These are phyloP conservation scores for Microglena sp. DNA, from an alignment of 139 green algal species.

Conservation along the genomic window DNA sequence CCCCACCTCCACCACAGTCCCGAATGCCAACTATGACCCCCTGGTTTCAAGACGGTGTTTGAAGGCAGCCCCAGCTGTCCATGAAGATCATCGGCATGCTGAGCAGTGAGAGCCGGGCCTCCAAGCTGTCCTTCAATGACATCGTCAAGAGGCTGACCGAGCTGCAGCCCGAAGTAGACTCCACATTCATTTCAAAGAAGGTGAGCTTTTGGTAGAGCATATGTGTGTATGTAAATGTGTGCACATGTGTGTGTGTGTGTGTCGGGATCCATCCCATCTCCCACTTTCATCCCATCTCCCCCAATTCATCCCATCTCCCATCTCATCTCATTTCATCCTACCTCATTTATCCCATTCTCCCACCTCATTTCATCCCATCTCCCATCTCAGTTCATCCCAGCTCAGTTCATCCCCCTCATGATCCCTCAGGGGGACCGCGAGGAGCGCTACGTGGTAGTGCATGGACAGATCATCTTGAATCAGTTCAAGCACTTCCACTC, in stretches of 20 bases:
- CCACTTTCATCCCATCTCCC: too few relatives aligned
- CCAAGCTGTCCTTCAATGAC: slow-evolving; percentile 69
- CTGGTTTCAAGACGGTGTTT: too few relatives aligned
- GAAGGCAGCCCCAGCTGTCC: slow-evolving; percentile 63
- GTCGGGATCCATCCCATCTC: too few relatives aligned
- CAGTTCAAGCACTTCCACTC: too few relatives aligned
- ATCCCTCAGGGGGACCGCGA: slow-evolving; percentile 56
- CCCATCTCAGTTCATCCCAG: too few relatives aligned
- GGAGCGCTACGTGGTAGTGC: slow-evolving; percentile 82
- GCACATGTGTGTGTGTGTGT: too few relatives aligned
- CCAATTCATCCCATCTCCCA: too few relatives aligned
- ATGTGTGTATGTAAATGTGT: too few relatives aligned
- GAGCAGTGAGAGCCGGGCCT: slow-evolving; percentile 46
- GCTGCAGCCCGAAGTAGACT: slow-evolving; percentile 17
- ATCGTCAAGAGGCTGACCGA: slow-evolving; percentile 47
- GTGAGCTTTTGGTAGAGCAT: slow-evolving; percentile 20
- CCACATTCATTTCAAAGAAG: slow-evolving; percentile 58
- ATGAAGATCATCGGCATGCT: slow-evolving; percentile 53
- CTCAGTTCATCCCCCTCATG: too few relatives aligned
- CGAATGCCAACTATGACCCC: too few relatives aligned
- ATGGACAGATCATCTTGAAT: slow-evolving; percentile 90
- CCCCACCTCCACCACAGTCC: too few relatives aligned
- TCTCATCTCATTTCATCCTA: too few relatives aligned
- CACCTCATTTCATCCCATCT: background rate
- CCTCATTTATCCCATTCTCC: background rate